phyloP scores from a whole-genome alignment of 2,329 filamentous ascomycete genomes.

The Fusarium keratoplasticum region DNA sequence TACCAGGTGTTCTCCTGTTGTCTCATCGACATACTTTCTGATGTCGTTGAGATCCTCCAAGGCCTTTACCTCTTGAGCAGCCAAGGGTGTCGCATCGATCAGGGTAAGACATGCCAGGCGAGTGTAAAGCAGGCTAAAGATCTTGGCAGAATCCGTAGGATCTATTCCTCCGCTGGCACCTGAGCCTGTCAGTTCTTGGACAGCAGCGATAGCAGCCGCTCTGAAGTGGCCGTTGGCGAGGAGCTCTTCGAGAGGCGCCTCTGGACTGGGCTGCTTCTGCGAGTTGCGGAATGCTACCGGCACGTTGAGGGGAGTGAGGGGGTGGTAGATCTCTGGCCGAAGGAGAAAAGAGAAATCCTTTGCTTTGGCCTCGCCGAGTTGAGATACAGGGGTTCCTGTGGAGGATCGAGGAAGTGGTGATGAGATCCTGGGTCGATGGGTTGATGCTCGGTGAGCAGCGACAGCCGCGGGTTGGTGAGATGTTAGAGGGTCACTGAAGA shows the following conservation, averaged over 20 bases:
- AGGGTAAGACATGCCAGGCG: constrained; percentile 86
- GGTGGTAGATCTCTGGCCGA: constrained; percentile 84
- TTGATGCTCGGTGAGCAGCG: constrained; percentile 29
- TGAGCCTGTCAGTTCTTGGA: constrained; percentile 68
- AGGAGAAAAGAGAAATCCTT: constrained; percentile 87
- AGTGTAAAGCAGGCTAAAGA: constrained; percentile 84
- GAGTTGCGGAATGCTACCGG: constrained; percentile 77
- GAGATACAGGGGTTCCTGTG: constrained; percentile 44
- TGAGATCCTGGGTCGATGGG: constrained; percentile 38
- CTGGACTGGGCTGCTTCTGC: constrained; percentile 69
- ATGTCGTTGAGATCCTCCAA: constrained; percentile 71
- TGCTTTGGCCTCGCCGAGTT: constrained; percentile 46
- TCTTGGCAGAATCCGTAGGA: constrained; percentile 69
- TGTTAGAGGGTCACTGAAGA: constrained; percentile 44
- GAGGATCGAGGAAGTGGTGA: constrained; percentile 42
- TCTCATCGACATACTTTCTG: constrained; percentile 67
- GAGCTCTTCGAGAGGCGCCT: constrained; percentile 75
- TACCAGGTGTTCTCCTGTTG: constrained; percentile 72
- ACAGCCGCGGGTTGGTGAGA: constrained; percentile 42
- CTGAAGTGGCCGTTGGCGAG: constrained; percentile 82
- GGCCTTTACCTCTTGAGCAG: constrained; percentile 74
- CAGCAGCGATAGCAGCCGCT: constrained; percentile 77
- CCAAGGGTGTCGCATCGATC: constrained; percentile 77
- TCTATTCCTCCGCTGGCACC: constrained; percentile 56
- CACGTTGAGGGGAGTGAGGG: constrained; percentile 72